Conservation (phyloP, 139 green algal species). For the Chlorella sp. region DNA sequence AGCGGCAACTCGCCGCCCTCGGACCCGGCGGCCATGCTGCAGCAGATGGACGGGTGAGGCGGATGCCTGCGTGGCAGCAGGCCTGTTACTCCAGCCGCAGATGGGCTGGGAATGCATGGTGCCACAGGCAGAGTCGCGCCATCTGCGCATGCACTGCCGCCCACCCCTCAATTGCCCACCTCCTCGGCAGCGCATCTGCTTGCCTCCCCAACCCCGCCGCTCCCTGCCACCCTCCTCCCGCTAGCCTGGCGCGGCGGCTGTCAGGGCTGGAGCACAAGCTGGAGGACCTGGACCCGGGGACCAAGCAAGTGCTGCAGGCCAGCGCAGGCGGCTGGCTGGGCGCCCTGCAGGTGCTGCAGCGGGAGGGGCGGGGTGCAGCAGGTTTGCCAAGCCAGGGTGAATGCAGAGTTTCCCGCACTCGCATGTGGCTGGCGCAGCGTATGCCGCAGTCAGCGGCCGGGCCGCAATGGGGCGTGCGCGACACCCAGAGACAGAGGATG, state of each 20-base stretch:
- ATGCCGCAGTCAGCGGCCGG: too few relatives aligned
- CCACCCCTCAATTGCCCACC: not conserved
- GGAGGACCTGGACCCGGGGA: not conserved
- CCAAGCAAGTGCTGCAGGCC: constrained; percentile 1
- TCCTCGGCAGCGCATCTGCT: not conserved
- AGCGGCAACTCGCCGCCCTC: too few relatives aligned
- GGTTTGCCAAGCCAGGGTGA: too few relatives aligned
- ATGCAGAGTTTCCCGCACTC: too few relatives aligned
- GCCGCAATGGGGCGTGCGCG: too few relatives aligned
- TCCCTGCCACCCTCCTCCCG: not conserved
- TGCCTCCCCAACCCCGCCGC: not conserved
- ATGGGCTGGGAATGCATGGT: not conserved
- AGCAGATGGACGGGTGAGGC: constrained; percentile 27
- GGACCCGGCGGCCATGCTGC: not conserved
- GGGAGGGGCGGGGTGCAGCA: not conserved
- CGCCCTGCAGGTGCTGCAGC: not conserved
- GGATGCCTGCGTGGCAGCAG: not conserved
- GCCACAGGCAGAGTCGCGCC: not conserved
- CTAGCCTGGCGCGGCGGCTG: constrained; percentile 7
- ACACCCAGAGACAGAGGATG: too few relatives aligned
- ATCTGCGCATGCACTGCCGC: not conserved
- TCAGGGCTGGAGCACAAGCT: not conserved
- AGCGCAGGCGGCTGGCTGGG: not conserved
- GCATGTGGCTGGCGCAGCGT: too few relatives aligned
- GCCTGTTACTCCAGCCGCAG: not conserved